Evolutionary conservation across 2,329 filamentous ascomycete genomes (phyloP).

Genomic region (Hypoxylon sp.): DNA sequence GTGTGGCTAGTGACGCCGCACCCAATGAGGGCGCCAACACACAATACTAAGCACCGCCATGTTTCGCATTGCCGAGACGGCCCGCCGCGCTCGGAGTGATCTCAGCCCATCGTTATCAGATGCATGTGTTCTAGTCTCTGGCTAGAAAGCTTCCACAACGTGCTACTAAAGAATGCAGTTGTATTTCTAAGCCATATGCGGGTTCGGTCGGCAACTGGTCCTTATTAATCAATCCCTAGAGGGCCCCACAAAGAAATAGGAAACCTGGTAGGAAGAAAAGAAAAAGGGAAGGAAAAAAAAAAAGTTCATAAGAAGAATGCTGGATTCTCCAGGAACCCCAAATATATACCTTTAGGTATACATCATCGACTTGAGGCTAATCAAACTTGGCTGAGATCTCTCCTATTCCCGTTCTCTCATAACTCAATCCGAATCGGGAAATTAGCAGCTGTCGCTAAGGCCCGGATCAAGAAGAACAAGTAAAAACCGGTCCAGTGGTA

Average conservation of each 20-base stretch:
- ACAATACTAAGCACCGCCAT: constrained; percentile 16
- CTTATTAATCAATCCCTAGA: constrained; percentile 40
- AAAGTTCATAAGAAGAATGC: constrained; percentile 26
- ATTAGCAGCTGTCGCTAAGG: constrained; percentile 28
- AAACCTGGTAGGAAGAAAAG: constrained; percentile 24
- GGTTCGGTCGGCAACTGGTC: constrained; percentile 43
- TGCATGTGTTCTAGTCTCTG: constrained; percentile 11
- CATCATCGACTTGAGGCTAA: constrained; percentile 16
- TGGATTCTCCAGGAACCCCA: constrained; percentile 1
- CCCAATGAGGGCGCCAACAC: too few relatives aligned
- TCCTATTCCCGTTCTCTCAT: constrained; percentile 13
- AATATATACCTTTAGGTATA: constrained; percentile 36
- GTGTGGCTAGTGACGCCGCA: constrained; percentile 18
- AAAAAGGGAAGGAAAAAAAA: constrained; percentile 28
- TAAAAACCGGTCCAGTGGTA: constrained; percentile 37
- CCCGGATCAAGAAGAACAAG: constrained; percentile 20
- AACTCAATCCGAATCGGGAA: constrained; percentile 28
- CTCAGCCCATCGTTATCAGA: constrained; percentile 17
- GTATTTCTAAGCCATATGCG: constrained; percentile 53
- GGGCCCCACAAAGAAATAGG: constrained; percentile 34
- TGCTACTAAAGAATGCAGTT: constrained; percentile 39
- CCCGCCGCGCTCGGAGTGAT: constrained; percentile 39
- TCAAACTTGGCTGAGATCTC: constrained; percentile 15
- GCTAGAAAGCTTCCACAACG: constrained; percentile 25
- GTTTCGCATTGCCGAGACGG: constrained; percentile 42